Percentiles rank a stretch among this genome's conserved stretches.
phyloP scores from a whole-genome alignment of 768 basidiomycete genomes.

The Panaeolus papilionaceus region DNA sequence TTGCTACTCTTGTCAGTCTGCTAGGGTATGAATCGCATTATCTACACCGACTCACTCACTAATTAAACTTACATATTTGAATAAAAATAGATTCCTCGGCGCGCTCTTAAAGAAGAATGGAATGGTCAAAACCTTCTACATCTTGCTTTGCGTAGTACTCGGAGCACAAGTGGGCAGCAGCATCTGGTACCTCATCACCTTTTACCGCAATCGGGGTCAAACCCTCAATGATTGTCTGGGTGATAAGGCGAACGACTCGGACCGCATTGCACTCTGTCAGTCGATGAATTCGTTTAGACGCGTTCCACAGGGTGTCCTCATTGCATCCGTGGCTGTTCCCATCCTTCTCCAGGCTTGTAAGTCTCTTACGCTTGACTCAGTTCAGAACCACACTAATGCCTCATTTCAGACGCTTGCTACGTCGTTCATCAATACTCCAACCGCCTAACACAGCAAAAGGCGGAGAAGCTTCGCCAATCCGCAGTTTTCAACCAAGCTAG shows the following conservation, averaged over 20 bases:
- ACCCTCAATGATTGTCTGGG: slow-evolving; percentile 35
- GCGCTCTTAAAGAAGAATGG: slow-evolving; percentile 44
- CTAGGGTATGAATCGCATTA: slow-evolving; percentile 35
- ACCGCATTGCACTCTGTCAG: slow-evolving; percentile 37
- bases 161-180: slow-evolving; percentile 37
- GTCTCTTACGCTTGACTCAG: slow-evolving; percentile 24
- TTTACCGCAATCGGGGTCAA: slow-evolving; percentile 35
- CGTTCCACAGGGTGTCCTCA: slow-evolving; percentile 35
- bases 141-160: slow-evolving; percentile 38
- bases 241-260: slow-evolving; percentile 30
- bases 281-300: slow-evolving; percentile 32
- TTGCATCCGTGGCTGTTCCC: slow-evolving; percentile 42
- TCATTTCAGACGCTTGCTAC: slow-evolving; percentile 43
- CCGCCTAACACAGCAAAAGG: slow-evolving; percentile 36
- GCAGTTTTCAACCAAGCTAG: slow-evolving; percentile 24
- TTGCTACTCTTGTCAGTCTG: slow-evolving; percentile 40
- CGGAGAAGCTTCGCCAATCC: slow-evolving; percentile 30
- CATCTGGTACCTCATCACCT: slow-evolving; percentile 39
- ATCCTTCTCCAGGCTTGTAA: slow-evolving; percentile 45
- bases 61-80: background rate
- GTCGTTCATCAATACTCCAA: slow-evolving; percentile 42
- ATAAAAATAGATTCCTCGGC: slow-evolving; percentile 41
- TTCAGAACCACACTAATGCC: slow-evolving; percentile 17
- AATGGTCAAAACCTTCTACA: slow-evolving; percentile 40
- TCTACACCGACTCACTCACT: background rate